Base-by-base conservation (phyloP, 192 early-diverging fungal genomes). In the Coemansia sp. region DNA sequence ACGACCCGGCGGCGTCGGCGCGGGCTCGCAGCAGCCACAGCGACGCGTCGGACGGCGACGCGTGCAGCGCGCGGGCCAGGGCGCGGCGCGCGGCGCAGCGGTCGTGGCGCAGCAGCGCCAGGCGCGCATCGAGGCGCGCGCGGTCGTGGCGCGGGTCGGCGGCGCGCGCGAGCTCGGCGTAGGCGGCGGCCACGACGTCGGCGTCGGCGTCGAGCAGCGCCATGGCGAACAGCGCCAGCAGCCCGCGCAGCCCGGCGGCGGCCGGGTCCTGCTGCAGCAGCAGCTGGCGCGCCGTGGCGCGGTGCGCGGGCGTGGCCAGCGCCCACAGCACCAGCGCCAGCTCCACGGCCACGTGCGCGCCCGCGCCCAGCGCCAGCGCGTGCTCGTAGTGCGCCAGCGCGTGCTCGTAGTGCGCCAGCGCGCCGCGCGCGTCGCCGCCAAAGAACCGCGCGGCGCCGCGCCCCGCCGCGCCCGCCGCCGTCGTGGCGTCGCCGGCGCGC, bases 301-400 rank as follows among this genome's bases (percentile, higher is more conserved):
- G 66, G 53, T 95, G 90, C 52, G 90, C 86, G 23, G 80, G 78
- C 5, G 82, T 84, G 26, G 90, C 91, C 26, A 97, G 67, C 2
- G 91, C 91, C 88, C 91, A 95, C 42, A 97, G 78, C 0, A 94
- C 93, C 67, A 93, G 88, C 42, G 85, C 85, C 51, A 97, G 60
- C 40, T 91, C 54, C 3, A 94, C 78, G 8, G 86, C 77, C 2
- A 90, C 83, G 31, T 85, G 80, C 34, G 86, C 82, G 1, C 81
- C 79, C 34, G 86, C 82, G 1, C 81, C 79, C 53, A 83, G 63
- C 15, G 65, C 71, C n/a, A 70, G 53, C 39, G 71, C 64, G 10
- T 65, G 61, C 32, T 59, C 67, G 31, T 64, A 47, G 27, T 75
- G 54, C 36, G 75, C 76, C 53, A 92, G 60, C 3, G 88, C 87